These are phyloP conservation scores for Taxawa tesnikishii DNA, from an alignment of 2,329 filamentous ascomycete genomes.

Conservation along the genomic window DNA sequence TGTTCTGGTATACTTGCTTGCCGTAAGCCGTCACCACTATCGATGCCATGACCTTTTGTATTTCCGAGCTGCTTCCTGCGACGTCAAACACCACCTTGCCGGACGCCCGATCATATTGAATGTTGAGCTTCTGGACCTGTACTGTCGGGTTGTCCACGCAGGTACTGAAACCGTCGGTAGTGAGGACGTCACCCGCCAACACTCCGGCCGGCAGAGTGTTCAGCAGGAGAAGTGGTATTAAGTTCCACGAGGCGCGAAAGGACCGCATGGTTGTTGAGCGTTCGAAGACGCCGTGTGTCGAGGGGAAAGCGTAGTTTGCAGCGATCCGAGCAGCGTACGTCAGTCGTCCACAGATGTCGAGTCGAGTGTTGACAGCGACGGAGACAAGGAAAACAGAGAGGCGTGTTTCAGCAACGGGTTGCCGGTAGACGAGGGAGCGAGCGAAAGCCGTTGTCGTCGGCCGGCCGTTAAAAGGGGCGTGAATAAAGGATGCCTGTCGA, in stretches of 20 bases:
- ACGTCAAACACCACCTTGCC: slow-evolving; percentile 72
- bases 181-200: slow-evolving; percentile 58
- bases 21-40: slow-evolving; percentile 79
- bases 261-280: slow-evolving; percentile 14
- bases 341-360: no score
- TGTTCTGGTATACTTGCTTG: slow-evolving; percentile 61
- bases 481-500: no score
- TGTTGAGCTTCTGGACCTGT: slow-evolving; percentile 59
- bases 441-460: no score
- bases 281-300: no score
- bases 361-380: no score
- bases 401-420: no score
- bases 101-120: slow-evolving; percentile 65
- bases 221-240: slow-evolving; percentile 17
- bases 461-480: no score
- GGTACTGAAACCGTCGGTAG: slow-evolving; percentile 67
- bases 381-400: no score
- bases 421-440: no score
- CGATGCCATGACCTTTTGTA: slow-evolving; percentile 68
- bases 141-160: slow-evolving; percentile 53
- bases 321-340: no score
- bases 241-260: slow-evolving; percentile 9
- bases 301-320: no score
- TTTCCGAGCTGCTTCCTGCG: slow-evolving; percentile 57
- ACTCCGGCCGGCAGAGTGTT: slow-evolving; percentile 32